Conservation (phyloP, 805 yeast species). For the Candida khao-thaluensis region DNA sequence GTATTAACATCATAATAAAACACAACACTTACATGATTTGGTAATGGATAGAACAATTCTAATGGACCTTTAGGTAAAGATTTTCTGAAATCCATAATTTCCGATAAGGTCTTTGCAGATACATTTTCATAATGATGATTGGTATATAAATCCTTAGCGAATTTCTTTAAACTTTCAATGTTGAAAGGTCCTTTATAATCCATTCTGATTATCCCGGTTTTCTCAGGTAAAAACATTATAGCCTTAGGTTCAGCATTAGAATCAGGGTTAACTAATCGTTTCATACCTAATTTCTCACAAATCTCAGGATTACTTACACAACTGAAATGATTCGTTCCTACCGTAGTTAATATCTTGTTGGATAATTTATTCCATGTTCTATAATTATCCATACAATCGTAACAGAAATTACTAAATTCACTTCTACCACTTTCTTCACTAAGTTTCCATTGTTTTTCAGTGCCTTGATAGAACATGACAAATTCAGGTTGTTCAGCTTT, state of each 20-base stretch:
- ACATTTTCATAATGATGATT: slow-evolving; percentile 42
- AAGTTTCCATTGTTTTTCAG: slow-evolving; percentile 38
- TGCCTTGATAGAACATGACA: slow-evolving; percentile 66
- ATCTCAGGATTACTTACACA: slow-evolving; percentile 51
- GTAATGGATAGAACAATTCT: slow-evolving; percentile 35
- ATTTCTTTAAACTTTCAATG: slow-evolving; percentile 33
- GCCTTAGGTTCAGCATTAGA: slow-evolving; percentile 36
- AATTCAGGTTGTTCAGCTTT: slow-evolving; percentile 48
- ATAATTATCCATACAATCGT: slow-evolving; percentile 50
- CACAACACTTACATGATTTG: slow-evolving; percentile 49
- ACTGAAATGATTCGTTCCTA: slow-evolving; percentile 56
- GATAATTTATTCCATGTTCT: slow-evolving; percentile 59
- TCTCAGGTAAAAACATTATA: slow-evolving; percentile 53
- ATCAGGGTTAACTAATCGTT: slow-evolving; percentile 23
- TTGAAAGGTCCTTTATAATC: slow-evolving; percentile 41
- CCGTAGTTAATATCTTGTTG: slow-evolving; percentile 40
- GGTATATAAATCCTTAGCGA: slow-evolving; percentile 48
- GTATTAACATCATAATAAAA: slow-evolving; percentile 52
- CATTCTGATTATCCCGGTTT: slow-evolving; percentile 46
- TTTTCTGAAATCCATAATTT: slow-evolving; percentile 28
- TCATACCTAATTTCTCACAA: slow-evolving; percentile 53
- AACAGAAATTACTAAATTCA: slow-evolving; percentile 41
- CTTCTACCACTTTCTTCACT: slow-evolving; percentile 30
- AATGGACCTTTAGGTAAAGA: slow-evolving; percentile 32
- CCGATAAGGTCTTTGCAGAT: slow-evolving; percentile 28